A percentile compares a stretch with the other conserved stretches of the same genome.
phyloP scores from a whole-genome alignment of 23 red algal species.

The Agarophyton chilense region DNA sequence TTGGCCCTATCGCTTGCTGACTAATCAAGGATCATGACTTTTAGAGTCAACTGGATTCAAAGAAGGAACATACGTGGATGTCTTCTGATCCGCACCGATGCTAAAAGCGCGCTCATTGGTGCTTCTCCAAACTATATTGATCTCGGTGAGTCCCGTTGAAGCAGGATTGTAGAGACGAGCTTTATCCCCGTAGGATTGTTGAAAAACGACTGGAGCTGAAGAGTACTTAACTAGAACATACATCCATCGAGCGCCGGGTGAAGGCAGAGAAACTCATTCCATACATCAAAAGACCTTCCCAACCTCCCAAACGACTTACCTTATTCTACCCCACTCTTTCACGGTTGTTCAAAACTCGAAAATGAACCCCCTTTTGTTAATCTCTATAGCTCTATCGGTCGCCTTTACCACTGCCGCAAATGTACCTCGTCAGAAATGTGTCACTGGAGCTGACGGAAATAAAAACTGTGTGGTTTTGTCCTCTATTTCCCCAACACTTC shows the following conservation, averaged over 20 bases:
- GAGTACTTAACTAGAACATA: not conserved
- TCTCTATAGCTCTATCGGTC: not conserved
- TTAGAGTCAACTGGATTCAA: no score
- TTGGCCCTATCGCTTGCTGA: no score
- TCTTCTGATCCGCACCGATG: not conserved
- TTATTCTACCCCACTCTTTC: no score
- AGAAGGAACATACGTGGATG: constrained; percentile 4
- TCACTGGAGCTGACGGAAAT: not conserved
- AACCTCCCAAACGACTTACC: no score
- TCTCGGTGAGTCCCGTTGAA: not conserved
- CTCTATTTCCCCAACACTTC: not conserved
- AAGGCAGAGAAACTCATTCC: no score
- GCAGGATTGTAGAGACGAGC: not conserved
- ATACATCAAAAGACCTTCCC: no score
- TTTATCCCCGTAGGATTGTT: no score
- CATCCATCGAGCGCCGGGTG: no score
- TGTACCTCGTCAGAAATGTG: not conserved
- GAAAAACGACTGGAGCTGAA: not conserved
- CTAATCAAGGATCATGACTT: no score
- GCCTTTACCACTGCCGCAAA: not conserved
- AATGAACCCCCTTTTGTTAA: not conserved
- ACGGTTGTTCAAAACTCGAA: not conserved
- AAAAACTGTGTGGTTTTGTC: not conserved
- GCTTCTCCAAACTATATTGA: not conserved
- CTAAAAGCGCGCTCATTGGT: not conserved